These are phyloP conservation scores for Penicillium sp. DNA, from an alignment of 2,329 filamentous ascomycete genomes.

Conservation along the genomic window DNA sequence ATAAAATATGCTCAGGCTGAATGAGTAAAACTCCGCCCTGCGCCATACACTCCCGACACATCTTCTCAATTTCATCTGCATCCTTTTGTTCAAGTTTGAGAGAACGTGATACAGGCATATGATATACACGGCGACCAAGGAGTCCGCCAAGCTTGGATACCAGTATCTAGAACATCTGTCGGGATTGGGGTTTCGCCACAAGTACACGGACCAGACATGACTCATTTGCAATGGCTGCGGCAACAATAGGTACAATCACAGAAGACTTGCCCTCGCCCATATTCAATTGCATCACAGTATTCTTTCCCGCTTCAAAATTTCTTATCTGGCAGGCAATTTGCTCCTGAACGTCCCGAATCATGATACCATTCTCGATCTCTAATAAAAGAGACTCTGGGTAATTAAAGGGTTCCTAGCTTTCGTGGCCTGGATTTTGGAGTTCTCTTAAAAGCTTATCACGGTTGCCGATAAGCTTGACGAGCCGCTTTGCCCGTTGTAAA, in stretches of 20 bases:
- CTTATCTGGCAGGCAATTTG: slow-evolving; percentile 59
- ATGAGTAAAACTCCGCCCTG: slow-evolving; percentile 57
- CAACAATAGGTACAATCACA: slow-evolving; percentile 65
- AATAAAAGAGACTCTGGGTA: slow-evolving; percentile 62
- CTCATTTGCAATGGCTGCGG: slow-evolving; percentile 52
- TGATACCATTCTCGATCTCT: slow-evolving; percentile 61
- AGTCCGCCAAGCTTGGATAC: slow-evolving; percentile 47
- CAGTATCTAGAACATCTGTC: slow-evolving; percentile 54
- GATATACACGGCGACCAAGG: slow-evolving; percentile 44
- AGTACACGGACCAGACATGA: slow-evolving; percentile 55
- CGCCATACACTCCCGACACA: slow-evolving; percentile 50
- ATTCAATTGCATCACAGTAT: slow-evolving; percentile 63
- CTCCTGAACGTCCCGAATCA: slow-evolving; percentile 60
- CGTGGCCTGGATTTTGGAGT: slow-evolving; percentile 52
- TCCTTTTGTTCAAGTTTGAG: slow-evolving; percentile 35
- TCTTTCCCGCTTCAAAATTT: slow-evolving; percentile 37
- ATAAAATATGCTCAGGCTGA: slow-evolving; percentile 64
- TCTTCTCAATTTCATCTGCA: slow-evolving; percentile 36
- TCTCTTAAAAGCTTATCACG: slow-evolving; percentile 31
- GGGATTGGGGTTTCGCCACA: slow-evolving; percentile 59
- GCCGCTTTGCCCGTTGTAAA: slow-evolving; percentile 30
- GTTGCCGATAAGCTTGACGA: slow-evolving; percentile 15
- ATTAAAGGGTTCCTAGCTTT: slow-evolving; percentile 53
- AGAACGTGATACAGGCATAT: slow-evolving; percentile 50
- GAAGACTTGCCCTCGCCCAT: slow-evolving; percentile 72